Percentiles rank a stretch among this genome's conserved stretches.
These are phyloP conservation scores for Podaxis sp. DNA, from an alignment of 768 basidiomycete genomes.

Conservation along the genomic window DNA sequence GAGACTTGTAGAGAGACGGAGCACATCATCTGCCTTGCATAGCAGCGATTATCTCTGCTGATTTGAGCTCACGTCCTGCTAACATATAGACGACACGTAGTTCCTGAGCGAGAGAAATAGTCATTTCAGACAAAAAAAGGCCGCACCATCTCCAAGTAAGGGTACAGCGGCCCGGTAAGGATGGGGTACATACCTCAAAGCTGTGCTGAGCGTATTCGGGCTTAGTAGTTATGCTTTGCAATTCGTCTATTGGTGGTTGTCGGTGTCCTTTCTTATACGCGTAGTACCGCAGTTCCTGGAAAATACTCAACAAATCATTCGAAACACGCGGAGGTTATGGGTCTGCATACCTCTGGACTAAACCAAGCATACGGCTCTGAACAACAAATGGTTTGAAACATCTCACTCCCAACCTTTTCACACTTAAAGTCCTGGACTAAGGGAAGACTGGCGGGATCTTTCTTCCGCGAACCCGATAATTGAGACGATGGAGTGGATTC, in stretches of 20 bases:
- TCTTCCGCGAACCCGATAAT: neutral
- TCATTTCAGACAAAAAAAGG: neutral
- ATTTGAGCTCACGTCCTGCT: slow-evolving; percentile 13
- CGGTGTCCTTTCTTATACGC: slow-evolving; percentile 11
- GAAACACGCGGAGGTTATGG: neutral
- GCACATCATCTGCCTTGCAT: neutral
- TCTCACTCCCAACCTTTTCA: slow-evolving; percentile 11
- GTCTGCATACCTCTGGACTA: slow-evolving; percentile 13
- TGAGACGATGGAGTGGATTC: neutral
- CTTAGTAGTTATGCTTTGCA: slow-evolving; percentile 11
- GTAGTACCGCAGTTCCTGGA: slow-evolving; percentile 14
- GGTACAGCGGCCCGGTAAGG: neutral
- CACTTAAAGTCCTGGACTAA: slow-evolving; percentile 12
- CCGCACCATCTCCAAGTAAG: neutral
- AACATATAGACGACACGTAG: slow-evolving; percentile 14
- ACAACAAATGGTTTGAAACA: slow-evolving; percentile 11
- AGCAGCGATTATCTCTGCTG: slow-evolving; percentile 11
- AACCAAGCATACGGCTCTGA: slow-evolving; percentile 13
- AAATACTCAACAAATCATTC: neutral
- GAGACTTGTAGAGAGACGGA: neutral
- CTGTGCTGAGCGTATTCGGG: slow-evolving; percentile 14
- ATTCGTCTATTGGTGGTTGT: neutral
- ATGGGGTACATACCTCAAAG: slow-evolving; percentile 13
- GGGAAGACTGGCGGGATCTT: slow-evolving; percentile 11
- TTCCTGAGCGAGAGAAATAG: slow-evolving; percentile 9